These are phyloP conservation scores for Podospora pseudoanserina DNA, from an alignment of 495 filamentous ascomycete species.

Conservation along the genomic window DNA sequence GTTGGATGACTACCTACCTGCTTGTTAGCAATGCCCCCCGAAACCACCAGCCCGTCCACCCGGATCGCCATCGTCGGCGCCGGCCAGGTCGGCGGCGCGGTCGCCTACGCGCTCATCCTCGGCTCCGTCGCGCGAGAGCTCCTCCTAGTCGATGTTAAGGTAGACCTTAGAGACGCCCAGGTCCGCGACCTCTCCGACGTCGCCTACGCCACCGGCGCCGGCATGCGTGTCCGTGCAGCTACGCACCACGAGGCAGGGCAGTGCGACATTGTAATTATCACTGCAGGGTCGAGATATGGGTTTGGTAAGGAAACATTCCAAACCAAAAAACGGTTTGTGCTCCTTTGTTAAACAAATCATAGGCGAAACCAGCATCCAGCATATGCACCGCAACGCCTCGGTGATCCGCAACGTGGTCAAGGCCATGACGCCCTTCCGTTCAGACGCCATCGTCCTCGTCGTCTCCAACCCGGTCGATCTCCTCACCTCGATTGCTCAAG, in stretches of 20 bases:
- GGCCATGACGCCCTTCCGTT: slow-evolving; percentile 34
- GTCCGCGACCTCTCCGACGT: slow-evolving; percentile 47
- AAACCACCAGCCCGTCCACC: background rate
- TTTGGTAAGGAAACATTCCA: too few relatives aligned
- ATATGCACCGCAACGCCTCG: slow-evolving; percentile 40
- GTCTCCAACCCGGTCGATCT: too few relatives aligned
- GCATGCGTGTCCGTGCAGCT: slow-evolving; percentile 35
- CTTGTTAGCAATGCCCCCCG: background rate
- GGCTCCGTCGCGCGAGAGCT: slow-evolving; percentile 37
- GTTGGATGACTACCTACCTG: too few relatives aligned
- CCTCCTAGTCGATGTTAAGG: slow-evolving; percentile 43
- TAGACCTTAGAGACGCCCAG: slow-evolving; percentile 39
- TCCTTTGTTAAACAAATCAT: slow-evolving; percentile 18
- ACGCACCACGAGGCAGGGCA: slow-evolving; percentile 41
- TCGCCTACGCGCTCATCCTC: slow-evolving; percentile 44
- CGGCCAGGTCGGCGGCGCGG: slow-evolving; percentile 45
- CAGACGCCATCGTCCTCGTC: too few relatives aligned
- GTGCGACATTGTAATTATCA: slow-evolving; percentile 46
- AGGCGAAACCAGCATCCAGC: slow-evolving; percentile 42
- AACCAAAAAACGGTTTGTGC: too few relatives aligned
- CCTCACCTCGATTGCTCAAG: too few relatives aligned
- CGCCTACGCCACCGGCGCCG: slow-evolving; percentile 25
- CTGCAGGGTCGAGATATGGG: slow-evolving; percentile 42
- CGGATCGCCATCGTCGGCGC: slow-evolving; percentile 41
- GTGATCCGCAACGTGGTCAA: slow-evolving; percentile 37